phyloP scores from a whole-genome alignment of 768 basidiomycete genomes.

The Leccinum longicurvipes region DNA sequence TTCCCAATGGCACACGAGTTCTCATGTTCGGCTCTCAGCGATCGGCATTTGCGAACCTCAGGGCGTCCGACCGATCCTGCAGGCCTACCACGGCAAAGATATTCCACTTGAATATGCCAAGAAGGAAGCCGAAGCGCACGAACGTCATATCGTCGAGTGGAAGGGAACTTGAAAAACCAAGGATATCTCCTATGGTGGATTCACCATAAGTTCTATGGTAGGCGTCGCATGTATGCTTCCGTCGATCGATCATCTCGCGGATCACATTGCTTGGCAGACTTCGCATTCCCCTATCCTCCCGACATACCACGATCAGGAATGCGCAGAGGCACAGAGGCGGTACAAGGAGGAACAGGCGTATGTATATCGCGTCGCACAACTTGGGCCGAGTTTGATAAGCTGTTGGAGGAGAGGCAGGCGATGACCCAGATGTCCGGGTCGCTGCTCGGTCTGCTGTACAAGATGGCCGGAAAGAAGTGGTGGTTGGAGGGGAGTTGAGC shows the following conservation, averaged over 20 bases:
- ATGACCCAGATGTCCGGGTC: slow-evolving; percentile 45
- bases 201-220: slow-evolving; percentile 45
- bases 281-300: slow-evolving; percentile 36
- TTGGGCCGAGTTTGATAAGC: slow-evolving; percentile 45
- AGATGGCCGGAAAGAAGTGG: slow-evolving; percentile 20
- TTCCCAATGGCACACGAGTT: not conserved
- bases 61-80: slow-evolving; percentile 85
- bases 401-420: slow-evolving; percentile 48
- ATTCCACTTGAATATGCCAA: slow-evolving; percentile 87
- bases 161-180: slow-evolving; percentile 44
- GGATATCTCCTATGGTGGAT: slow-evolving; percentile 36
- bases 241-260: not conserved
- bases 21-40: slow-evolving; percentile 43
- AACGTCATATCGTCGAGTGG: slow-evolving; percentile 79
- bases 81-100: slow-evolving; percentile 83
- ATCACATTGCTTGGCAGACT: slow-evolving; percentile 7
- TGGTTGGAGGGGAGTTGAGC: not conserved
- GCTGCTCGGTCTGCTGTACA: slow-evolving; percentile 32
- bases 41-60: slow-evolving; percentile 86
- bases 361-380: slow-evolving; percentile 50
- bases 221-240: not conserved
- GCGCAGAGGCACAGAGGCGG: slow-evolving; percentile 45
- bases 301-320: slow-evolving; percentile 54
- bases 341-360: slow-evolving; percentile 54
- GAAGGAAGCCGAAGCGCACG: slow-evolving; percentile 81